phyloP scores from a whole-genome alignment of 345 rosid genomes.

The Alliaria petiolata region DNA sequence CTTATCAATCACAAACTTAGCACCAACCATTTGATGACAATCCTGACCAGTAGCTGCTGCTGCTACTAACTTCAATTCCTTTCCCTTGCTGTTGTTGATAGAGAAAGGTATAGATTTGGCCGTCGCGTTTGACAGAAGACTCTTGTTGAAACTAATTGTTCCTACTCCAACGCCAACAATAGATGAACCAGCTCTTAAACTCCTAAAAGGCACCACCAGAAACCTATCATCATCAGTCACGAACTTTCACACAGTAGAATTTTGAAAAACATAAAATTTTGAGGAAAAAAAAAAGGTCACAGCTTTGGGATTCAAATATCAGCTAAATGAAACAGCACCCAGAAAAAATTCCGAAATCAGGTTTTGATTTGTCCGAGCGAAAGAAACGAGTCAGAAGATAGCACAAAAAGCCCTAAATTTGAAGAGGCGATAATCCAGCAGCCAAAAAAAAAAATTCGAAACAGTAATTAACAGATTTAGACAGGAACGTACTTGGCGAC shows the following conservation, averaged over 20 bases:
- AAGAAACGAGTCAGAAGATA: not conserved
- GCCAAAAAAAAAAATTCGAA: not conserved
- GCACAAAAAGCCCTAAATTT: not conserved
- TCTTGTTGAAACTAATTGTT: slow-evolving; percentile 39
- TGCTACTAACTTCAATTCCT: slow-evolving; percentile 35
- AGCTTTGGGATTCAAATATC: slow-evolving; percentile 10
- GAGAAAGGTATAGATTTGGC: slow-evolving; percentile 21
- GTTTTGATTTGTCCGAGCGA: not conserved
- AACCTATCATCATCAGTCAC: slow-evolving; percentile 17
- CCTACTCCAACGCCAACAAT: slow-evolving; percentile 29
- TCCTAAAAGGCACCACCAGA: slow-evolving; percentile 47
- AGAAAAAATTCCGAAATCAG: not conserved
- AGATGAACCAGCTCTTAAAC: slow-evolving; percentile 30
- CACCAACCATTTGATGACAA: slow-evolving; percentile 21
- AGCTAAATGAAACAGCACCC: slow-evolving; percentile 5
- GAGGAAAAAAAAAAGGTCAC: not conserved
- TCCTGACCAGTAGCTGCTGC: slow-evolving; percentile 8
- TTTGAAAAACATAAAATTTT: not conserved
- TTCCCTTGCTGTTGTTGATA: slow-evolving; percentile 34
- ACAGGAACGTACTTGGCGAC: slow-evolving; percentile 35
- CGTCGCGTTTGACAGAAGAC: slow-evolving; percentile 29
- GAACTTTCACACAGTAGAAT: not conserved
- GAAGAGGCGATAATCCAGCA: not conserved
- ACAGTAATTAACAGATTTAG: not conserved
- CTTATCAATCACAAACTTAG: slow-evolving; percentile 14